Evolutionary conservation across 352 stramenopile genomes (phyloP).

Genomic region (Pythium volutum): DNA sequence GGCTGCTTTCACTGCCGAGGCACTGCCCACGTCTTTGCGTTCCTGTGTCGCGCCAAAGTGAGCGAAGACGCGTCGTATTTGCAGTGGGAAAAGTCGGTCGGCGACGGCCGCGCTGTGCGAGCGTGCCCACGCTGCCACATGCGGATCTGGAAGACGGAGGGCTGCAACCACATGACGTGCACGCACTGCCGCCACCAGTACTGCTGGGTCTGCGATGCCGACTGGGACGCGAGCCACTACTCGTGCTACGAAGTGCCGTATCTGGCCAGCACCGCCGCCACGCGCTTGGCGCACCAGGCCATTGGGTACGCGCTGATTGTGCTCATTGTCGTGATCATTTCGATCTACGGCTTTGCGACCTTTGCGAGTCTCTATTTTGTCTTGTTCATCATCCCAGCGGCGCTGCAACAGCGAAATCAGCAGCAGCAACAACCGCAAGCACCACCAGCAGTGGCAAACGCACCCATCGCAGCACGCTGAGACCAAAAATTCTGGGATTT

Average conservation of each 20-base stretch:
- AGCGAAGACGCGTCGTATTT: slow-evolving; percentile 53
- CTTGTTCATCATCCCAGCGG: slow-evolving; percentile 30
- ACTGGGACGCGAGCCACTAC: slow-evolving; percentile 64
- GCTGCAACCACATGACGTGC: slow-evolving; percentile 76
- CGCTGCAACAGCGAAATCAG: not conserved
- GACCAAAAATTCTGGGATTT: not conserved
- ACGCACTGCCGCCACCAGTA: slow-evolving; percentile 60
- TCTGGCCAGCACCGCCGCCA: slow-evolving; percentile 29
- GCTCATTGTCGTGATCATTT: slow-evolving; percentile 50
- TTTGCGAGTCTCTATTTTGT: slow-evolving; percentile 36
- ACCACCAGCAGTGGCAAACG: not conserved
- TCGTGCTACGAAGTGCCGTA: slow-evolving; percentile 67
- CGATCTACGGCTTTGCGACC: slow-evolving; percentile 46
- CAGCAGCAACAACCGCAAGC: not conserved
- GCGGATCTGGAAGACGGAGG: slow-evolving; percentile 77
- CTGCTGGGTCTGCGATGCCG: slow-evolving; percentile 64
- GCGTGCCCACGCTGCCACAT: slow-evolving; percentile 59
- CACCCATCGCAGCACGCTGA: not conserved
- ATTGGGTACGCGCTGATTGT: slow-evolving; percentile 48
- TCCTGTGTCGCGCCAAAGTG: slow-evolving; percentile 28
- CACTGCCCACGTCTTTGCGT: slow-evolving; percentile 57
- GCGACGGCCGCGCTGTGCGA: slow-evolving; percentile 46
- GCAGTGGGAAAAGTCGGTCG: slow-evolving; percentile 58
- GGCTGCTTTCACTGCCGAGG: slow-evolving; percentile 65
- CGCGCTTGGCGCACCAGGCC: slow-evolving; percentile 37